phyloP scores from a whole-genome alignment of 371 early-diverging fungal species.

The Haplosporangium sp. region DNA sequence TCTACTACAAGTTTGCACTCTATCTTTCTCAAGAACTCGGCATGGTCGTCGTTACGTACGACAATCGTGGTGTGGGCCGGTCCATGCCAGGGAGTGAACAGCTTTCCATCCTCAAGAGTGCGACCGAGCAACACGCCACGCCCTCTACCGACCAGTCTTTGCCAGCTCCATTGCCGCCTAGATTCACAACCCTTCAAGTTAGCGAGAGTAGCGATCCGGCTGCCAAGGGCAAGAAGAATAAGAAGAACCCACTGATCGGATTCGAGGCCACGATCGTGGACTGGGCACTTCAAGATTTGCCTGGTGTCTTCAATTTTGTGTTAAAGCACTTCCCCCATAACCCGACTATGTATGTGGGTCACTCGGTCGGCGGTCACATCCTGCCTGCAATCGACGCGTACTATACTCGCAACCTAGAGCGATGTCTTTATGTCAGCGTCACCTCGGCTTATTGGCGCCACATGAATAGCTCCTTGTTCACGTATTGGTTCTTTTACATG shows the following conservation, averaged over 20 bases:
- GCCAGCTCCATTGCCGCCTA: constrained; percentile 29
- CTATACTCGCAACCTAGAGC: constrained; percentile 52
- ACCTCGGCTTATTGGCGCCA: constrained; percentile 50
- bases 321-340: constrained; percentile 38
- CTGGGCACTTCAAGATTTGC: constrained; percentile 49
- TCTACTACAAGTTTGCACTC: constrained; percentile 48
- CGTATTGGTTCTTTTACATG: constrained; percentile 48
- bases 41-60: constrained; percentile 52
- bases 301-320: constrained; percentile 49
- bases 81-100: constrained; percentile 45
- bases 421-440: constrained; percentile 42
- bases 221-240: constrained; percentile 2
- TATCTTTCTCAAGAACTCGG: constrained; percentile 53
- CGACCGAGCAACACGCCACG: constrained; percentile 5
- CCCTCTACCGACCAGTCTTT: background rate
- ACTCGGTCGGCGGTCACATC: constrained; percentile 53
- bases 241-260: constrained; percentile 51
- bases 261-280: constrained; percentile 53
- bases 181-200: background rate
- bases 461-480: constrained; percentile 45
- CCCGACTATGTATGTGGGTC: constrained; percentile 45
- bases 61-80: constrained; percentile 53
- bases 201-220: background rate
- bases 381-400: constrained; percentile 43
- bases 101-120: constrained; percentile 29